Conservation (phyloP, 306 rosid species). For the Astragalus membranaceus region DNA sequence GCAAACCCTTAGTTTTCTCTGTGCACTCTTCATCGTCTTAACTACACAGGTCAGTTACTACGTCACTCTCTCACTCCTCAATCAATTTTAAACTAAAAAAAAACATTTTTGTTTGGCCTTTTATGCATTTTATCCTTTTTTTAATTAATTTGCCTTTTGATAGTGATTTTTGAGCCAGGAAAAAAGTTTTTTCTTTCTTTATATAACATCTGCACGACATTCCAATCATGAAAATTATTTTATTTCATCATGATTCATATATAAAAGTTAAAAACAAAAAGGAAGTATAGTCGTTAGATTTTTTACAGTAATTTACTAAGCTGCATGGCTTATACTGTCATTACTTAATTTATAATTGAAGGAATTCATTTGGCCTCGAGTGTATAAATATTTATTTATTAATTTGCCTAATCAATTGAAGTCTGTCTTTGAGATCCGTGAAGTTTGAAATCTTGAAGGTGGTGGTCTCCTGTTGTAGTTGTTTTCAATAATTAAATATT, state of each 20-base stretch:
- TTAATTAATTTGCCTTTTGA: background rate
- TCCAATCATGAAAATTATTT: background rate
- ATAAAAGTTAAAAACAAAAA: background rate
- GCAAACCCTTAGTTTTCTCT: conserved; percentile 58
- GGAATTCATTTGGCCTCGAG: background rate
- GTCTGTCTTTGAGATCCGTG: conserved; percentile 13
- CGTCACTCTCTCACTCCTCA: no score
- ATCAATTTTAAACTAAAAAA: no score
- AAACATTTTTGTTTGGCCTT: background rate
- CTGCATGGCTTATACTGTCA: background rate
- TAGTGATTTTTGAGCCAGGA: background rate
- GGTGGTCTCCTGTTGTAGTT: background rate
- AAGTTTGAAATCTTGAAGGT: background rate
- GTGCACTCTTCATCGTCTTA: conserved; percentile 70
- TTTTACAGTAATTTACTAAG: background rate
- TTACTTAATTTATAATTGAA: background rate
- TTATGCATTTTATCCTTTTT: background rate
- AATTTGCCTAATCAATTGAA: background rate
- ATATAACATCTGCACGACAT: background rate
- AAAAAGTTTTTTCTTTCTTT: background rate
- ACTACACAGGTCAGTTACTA: conserved; percentile 51
- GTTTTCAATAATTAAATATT: background rate
- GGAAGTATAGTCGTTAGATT: background rate
- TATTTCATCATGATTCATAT: background rate
- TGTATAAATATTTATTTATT: background rate